Evolutionary conservation across 2,329 filamentous ascomycete species (phyloP).

Genomic region (Diaporthe capsici): DNA sequence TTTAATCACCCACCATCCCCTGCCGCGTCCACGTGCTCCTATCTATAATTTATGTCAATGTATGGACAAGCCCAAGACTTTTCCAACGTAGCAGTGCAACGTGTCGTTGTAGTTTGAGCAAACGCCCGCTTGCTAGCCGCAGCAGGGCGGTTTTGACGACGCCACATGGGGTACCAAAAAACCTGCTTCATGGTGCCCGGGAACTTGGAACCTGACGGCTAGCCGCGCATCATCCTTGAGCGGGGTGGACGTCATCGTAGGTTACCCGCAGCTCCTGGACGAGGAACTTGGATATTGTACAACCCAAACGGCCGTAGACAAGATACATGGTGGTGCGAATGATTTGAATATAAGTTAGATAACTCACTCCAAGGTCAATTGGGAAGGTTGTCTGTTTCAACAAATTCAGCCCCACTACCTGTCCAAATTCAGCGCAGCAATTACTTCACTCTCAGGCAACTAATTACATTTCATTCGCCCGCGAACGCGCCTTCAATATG

Average conservation of each 20-base stretch:
- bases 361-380: background rate
- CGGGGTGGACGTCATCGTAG: conserved; percentile 33
- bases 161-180: conserved; percentile 8
- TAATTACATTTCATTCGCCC: background rate
- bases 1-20: background rate
- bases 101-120: background rate
- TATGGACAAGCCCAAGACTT: background rate
- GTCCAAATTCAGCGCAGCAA: background rate
- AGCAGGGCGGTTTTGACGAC: background rate
- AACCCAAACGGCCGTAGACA: background rate
- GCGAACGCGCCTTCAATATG: conserved; percentile 24
- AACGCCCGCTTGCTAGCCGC: background rate
- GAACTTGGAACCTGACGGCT: conserved; percentile 34
- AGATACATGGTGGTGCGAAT: too few relatives aligned
- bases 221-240: conserved; percentile 14
- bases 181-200: conserved; percentile 30
- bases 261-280: background rate
- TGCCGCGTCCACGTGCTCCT: background rate
- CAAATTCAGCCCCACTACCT: background rate
- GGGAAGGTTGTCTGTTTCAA: background rate
- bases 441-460: background rate
- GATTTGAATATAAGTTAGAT: background rate
- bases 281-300: conserved; percentile 8
- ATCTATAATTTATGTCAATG: background rate
- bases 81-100: background rate